Evolutionary conservation across 2,329 filamentous ascomycete genomes (phyloP), one percentile per base, ranked within the genome.

Genomic region (Curvularia eragrostidis): DNA sequence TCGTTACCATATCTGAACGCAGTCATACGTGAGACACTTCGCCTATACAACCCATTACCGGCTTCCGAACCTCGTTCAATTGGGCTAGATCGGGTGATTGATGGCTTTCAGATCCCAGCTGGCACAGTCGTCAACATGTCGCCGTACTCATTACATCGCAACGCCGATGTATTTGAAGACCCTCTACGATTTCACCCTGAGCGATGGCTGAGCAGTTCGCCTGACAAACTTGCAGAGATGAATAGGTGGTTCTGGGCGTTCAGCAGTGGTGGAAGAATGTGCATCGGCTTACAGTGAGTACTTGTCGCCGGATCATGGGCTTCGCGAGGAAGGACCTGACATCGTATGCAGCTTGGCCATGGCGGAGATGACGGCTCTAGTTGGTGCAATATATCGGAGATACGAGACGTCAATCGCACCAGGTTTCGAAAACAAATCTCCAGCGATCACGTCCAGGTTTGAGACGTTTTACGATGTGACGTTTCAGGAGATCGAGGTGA

Each of bases 1-100:
- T 76, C 71, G 24, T 72, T 82, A 13, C 68, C 71, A 0, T 84
- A 80, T 56, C 68, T 84, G 0, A 74, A 82, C 44, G 82, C 82
- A 1, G 72, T 84, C 1, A 78, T 85, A 60, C 83, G 81, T 44
- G 83, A 85, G 64, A 82, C 81, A 0, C 62, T 84, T 5, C 69
- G 82, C 0, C 68, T 85, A 0, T 81, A 83, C 43, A 77, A 82
- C 9, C 83, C 84, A 0, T 73, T 85, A 6, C 83, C 84, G 0
- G 81, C 80, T 21, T 81, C 79, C 0, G 78, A 85, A 49, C 83
- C 83, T 4, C 76, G 83, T 5, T 79, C 77, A 36, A 68, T 77
- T 3, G 71, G 73, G 0, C 46, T 59, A 0, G 76, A 76, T 34
- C 74, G 70, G 1, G 58, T 66, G 0, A 78, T 82, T 41, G 72